Evolutionary conservation across 495 filamentous ascomycete genomes (phyloP).

Genomic region (Sphaerosporella brunnea): DNA sequence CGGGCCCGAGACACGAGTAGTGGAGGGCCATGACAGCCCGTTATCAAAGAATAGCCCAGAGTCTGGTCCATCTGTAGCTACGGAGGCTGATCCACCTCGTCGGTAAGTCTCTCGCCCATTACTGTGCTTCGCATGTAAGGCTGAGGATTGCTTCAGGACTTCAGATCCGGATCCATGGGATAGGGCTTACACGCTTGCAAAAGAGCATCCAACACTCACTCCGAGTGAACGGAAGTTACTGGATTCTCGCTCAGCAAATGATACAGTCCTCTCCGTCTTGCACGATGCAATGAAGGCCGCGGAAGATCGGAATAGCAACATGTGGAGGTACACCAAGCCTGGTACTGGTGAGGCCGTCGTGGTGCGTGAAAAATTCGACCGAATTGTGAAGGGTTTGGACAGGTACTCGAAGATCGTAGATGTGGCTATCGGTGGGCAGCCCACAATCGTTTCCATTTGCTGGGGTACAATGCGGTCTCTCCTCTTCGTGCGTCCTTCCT

Average conservation of each 20-base stretch:
- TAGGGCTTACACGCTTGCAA: not conserved
- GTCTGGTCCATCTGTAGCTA: not conserved
- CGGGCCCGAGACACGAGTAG: not conserved
- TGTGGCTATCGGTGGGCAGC: not conserved
- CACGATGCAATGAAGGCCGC: not conserved
- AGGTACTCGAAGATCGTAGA: constrained; percentile 9
- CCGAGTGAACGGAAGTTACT: not conserved
- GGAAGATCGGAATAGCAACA: not conserved
- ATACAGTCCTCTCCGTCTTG: not conserved
- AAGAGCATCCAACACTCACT: not conserved
- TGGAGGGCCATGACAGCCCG: not conserved
- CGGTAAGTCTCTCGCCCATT: not conserved
- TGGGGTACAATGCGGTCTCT: constrained; percentile 10
- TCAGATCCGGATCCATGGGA: not conserved
- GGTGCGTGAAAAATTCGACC: not conserved
- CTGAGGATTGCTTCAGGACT: not conserved
- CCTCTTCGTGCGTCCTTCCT: constrained; percentile 6
- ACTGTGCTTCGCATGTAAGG: not conserved
- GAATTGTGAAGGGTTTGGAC: constrained; percentile 11
- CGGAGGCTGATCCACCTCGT: not conserved
- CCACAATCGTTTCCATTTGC: constrained; percentile 2
- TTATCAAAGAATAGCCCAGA: not conserved
- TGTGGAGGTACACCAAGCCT: not conserved
- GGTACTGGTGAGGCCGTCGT: not conserved
- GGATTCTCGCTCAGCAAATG: not conserved